Evolutionary conservation across 192 early-diverging fungal species (phyloP).

Genomic region (Linnemannia hyalina): DNA sequence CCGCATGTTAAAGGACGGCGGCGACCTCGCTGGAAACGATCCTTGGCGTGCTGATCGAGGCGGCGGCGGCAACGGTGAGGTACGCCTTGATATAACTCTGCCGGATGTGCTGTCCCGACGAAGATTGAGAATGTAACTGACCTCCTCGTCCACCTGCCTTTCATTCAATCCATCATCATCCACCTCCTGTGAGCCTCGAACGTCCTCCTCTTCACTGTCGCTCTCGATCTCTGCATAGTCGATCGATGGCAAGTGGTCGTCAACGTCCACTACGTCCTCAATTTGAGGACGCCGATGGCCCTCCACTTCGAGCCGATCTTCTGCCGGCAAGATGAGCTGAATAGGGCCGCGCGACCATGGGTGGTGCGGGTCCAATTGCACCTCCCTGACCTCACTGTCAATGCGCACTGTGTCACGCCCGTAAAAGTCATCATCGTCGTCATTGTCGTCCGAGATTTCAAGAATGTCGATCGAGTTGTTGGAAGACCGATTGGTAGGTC

Average conservation of each 20-base stretch:
- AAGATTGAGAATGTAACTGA: constrained; percentile 20
- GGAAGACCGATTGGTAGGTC: neutral
- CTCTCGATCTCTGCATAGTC: constrained; percentile 34
- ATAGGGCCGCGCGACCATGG: constrained; percentile 46
- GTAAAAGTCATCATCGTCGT: constrained; percentile 30
- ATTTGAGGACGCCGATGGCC: constrained; percentile 18
- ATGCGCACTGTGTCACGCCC: constrained; percentile 37
- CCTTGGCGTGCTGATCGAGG: neutral
- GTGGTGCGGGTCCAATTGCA: constrained; percentile 39
- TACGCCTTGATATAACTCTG: neutral
- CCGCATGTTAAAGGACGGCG: constrained; percentile 12
- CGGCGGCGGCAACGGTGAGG: neutral
- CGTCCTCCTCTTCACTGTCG: constrained; percentile 21
- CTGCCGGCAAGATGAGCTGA: constrained; percentile 32
- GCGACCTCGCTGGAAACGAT: constrained; percentile 12
- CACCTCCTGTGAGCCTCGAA: constrained; percentile 6
- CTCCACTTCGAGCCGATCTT: neutral
- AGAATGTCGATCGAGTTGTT: constrained; percentile 21
- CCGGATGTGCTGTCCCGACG: neutral
- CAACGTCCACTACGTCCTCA: constrained; percentile 29
- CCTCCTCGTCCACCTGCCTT: constrained; percentile 7
- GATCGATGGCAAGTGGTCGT: constrained; percentile 27
- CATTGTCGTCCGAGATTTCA: constrained; percentile 37
- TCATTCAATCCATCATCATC: neutral
- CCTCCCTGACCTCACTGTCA: constrained; percentile 41